Percentiles rank a stretch among this genome's conserved stretches.
Conservation (phyloP, 139 green algal genomes). For the Chlorella sorokiniana region DNA sequence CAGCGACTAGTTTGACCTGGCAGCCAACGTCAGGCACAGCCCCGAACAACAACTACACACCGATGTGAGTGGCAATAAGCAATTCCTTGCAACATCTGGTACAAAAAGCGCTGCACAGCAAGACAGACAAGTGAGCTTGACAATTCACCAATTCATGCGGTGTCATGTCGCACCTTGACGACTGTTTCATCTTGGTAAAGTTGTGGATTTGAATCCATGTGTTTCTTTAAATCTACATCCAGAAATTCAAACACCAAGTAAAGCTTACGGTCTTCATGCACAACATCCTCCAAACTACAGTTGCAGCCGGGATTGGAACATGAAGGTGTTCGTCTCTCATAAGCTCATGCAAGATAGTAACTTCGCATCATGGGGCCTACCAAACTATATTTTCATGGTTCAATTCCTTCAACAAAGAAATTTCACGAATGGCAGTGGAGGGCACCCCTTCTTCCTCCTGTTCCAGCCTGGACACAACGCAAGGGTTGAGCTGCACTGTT, state of each 20-base stretch:
- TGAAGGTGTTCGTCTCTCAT: not conserved
- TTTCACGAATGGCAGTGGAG: conserved; percentile 81
- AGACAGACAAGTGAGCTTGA: not conserved
- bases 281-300: conserved; percentile 72
- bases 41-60: conserved; percentile 34
- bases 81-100: conserved; percentile 94
- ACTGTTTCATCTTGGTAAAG: conserved; percentile 57
- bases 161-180: conserved; percentile 75
- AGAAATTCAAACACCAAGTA: conserved; percentile 99
- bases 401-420: conserved; percentile 88
- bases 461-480: conserved; percentile 50
- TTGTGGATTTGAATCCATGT: conserved; percentile 84
- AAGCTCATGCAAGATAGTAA: not conserved
- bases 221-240: conserved; percentile 97
- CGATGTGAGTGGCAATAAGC: conserved; percentile 90
- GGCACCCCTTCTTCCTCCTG: conserved; percentile 87
- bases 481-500: no score
- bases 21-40: not conserved
- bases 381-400: conserved; percentile 82
- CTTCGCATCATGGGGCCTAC: conserved; percentile 14
- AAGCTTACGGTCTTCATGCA: conserved; percentile 86
- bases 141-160: not conserved
- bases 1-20: not conserved
- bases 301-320: not conserved
- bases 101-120: conserved; percentile 85